These are phyloP conservation scores for Musa acuminata DNA, from an alignment of 176 grass and related monocot species.

Conservation along the genomic window DNA sequence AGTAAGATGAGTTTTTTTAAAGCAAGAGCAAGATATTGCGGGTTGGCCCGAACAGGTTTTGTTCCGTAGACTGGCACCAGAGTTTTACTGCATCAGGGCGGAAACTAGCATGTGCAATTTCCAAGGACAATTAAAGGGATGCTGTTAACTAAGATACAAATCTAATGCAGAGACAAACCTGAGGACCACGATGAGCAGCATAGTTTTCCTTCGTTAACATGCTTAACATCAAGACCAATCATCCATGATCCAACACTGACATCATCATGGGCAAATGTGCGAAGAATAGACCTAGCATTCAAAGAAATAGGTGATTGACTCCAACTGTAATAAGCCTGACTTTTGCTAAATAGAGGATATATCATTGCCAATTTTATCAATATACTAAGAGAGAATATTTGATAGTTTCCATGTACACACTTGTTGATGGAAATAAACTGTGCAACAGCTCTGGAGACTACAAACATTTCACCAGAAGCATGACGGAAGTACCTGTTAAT, in stretches of 20 bases:
- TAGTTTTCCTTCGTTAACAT: conserved; percentile 89
- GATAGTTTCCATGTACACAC: conserved; percentile 25
- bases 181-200: conserved; percentile 95
- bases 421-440: conserved; percentile 99
- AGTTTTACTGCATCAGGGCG: neutral
- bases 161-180: conserved; percentile 31
- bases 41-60: neutral
- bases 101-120: neutral
- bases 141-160: neutral
- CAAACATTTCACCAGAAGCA: conserved; percentile 89
- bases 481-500: conserved; percentile 84
- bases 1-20: neutral
- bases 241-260: conserved; percentile 96
- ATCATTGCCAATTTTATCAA: neutral
- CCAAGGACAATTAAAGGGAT: neutral
- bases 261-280: conserved; percentile 96
- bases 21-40: neutral
- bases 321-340: neutral
- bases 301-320: neutral
- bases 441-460: conserved; percentile 86
- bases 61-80: neutral
- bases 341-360: neutral
- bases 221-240: conserved; percentile 84
- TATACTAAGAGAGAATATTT: neutral
- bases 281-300: conserved; percentile 53